A percentile compares a stretch with the other conserved stretches of the same genome.
Evolutionary conservation across 2,329 filamentous ascomycete genomes (phyloP).

Genomic region (Colletotrichum tanaceti): DNA sequence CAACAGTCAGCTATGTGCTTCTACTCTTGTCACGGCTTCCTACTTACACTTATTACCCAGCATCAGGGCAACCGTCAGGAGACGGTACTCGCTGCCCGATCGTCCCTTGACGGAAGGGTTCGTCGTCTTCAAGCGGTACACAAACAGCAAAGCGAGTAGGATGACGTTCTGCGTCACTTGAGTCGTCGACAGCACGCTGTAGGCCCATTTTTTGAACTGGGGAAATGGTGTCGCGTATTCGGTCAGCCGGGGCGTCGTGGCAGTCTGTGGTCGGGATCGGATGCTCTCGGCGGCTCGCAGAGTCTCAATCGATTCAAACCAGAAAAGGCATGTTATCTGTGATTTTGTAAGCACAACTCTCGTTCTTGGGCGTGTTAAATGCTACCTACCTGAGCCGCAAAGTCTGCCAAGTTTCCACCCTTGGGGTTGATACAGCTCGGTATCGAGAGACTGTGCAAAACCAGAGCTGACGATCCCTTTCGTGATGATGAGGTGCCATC

Average conservation of each 20-base stretch:
- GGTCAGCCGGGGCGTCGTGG: conserved; percentile 66
- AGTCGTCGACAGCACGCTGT: conserved; percentile 89
- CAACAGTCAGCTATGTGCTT: conserved; percentile 7
- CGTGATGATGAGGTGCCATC: conserved; percentile 51
- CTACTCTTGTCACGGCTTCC: no score
- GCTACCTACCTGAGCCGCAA: conserved; percentile 79
- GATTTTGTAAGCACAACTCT: conserved; percentile 29
- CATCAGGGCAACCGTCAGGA: conserved; percentile 96
- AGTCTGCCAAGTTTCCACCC: conserved; percentile 82
- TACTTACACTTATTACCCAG: conserved; percentile 92
- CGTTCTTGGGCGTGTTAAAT: neutral
- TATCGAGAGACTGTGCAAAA: conserved; percentile 74
- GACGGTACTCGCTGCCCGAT: conserved; percentile 89
- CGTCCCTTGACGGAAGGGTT: conserved; percentile 92
- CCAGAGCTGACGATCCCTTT: conserved; percentile 59
- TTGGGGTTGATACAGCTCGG: conserved; percentile 80
- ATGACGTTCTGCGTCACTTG: conserved; percentile 98
- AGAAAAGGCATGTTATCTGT: conserved; percentile 95
- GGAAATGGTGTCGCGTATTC: conserved; percentile 79
- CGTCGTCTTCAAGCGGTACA: conserved; percentile 90
- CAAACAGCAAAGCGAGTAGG: conserved; percentile 87
- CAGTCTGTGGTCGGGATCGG: conserved; percentile 53
- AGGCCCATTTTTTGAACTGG: conserved; percentile 93
- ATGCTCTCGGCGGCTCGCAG: conserved; percentile 79
- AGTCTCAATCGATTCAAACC: conserved; percentile 91